A percentile compares a stretch with the other conserved stretches of the same genome.
Evolutionary conservation across 2,329 filamentous ascomycete genomes (phyloP).

Genomic region (Aspergillus fischeri): DNA sequence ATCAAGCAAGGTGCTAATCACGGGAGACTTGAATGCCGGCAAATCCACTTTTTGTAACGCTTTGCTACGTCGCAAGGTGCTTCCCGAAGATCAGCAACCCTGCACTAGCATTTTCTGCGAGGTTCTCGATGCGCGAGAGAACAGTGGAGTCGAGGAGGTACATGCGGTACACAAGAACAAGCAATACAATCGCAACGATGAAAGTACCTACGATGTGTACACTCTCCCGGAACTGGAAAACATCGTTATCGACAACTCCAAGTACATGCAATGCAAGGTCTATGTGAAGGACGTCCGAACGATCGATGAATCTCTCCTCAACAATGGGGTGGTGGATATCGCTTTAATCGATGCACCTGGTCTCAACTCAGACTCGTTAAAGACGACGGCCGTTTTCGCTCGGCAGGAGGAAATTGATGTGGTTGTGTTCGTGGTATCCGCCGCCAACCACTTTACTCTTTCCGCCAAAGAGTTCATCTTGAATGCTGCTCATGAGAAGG

Average conservation of each 20-base stretch:
- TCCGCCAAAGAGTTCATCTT: conserved; percentile 98
- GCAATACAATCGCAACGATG: conserved; percentile 81
- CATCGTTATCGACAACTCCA: conserved; percentile 82
- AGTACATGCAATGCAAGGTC: conserved; percentile 92
- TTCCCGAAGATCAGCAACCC: conserved; percentile 95
- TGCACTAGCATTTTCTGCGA: conserved; percentile 99
- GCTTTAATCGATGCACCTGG: conserved; percentile 95
- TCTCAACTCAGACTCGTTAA: conserved; percentile 90
- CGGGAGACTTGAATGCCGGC: conserved; percentile 92
- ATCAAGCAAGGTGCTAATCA: conserved; percentile 92
- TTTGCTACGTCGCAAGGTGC: conserved; percentile 81
- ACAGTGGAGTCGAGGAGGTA: conserved; percentile 86
- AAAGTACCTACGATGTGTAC: conserved; percentile 90
- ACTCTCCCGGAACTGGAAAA: conserved; percentile 73
- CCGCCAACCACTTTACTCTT: conserved; percentile 94
- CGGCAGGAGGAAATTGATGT: conserved; percentile 98
- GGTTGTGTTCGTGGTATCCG: conserved; percentile 96
- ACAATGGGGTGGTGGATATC: conserved; percentile 97
- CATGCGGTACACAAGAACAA: conserved; percentile 84
- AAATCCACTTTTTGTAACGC: conserved; percentile 99
- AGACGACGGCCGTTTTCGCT: conserved; percentile 95
- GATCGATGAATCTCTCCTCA: conserved; percentile 89
- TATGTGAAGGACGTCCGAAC: conserved; percentile 87
- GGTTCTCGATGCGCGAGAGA: conserved; percentile 87
- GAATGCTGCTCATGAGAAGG: conserved; percentile 92